Base-by-base conservation (phyloP, 108 stramenopile genomes). In the Nitzschia sp. region DNA sequence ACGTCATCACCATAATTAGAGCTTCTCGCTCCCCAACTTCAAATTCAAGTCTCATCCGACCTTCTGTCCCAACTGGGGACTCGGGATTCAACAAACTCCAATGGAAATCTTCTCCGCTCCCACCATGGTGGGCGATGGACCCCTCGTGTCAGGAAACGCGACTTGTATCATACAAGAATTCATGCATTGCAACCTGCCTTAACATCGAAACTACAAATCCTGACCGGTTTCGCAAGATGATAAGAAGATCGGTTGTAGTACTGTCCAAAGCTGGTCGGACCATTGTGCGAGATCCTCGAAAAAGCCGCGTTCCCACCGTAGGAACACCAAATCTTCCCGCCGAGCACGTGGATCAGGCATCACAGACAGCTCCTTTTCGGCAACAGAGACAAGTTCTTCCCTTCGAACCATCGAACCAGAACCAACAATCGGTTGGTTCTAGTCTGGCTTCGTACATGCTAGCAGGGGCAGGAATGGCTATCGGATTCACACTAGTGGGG, bases 401-500 rank as follows among this genome's bases (percentile, higher is more conserved):
- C 4, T 86, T 86, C 72, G 84, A 72, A 31, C 87, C 87, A 6
- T 78, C 70, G 5, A 35, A 45, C 19, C 71, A 81, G 34, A 83
- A 82, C 72, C 84, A 86, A 46, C 75, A 85, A 66, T 66, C 85
- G 9, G 47, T 88, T 27, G 92, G 85, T 15, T 79, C 84, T 11
- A 66, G 60, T 13, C 57, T 93, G 23, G 92, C 70, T 33, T 88
- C 86, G 0, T 93, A 93, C 53, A 71, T 78, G 57, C 69, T 93
- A 23, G 87, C 87, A 19, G 92, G 92, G 28, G 88, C 76, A 9
- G 92, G 92, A 17, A 78, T 93, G 32, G 74, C 85, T 9, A 11
- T 93, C 0, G 92, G 92, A 17, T 79, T 90, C 28, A 66, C 82
- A 56, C 2, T 93, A 13, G 92, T 93, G 4, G 79, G 89, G 45